Evolutionary conservation across 352 stramenopile species (phyloP), one percentile per base, ranked within the genome.

Genomic region (Pythium periplocum): DNA sequence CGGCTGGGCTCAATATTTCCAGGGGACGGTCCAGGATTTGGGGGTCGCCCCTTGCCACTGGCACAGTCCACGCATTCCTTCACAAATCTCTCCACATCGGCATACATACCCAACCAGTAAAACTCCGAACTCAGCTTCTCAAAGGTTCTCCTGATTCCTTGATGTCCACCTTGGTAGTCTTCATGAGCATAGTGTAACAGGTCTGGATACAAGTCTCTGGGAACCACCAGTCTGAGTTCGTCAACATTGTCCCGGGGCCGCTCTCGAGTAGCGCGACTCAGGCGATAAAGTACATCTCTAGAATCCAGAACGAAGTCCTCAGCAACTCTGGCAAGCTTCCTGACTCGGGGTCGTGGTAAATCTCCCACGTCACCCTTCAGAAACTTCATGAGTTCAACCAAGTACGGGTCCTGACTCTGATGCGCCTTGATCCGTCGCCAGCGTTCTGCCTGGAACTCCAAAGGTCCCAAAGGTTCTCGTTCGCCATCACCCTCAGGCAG

Each of bases 51-150:
- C 30, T 63, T 60, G 11, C 30, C 39, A 8, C 49, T 68, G 2
- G 3, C 32, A 37, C 60, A 68, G 31, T 68, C 60, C 17, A 59
- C 44, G 35, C 60, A 68, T 9, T 55, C 47, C 8, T 0, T 1
- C 8, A 45, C 45, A 33, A 47, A 51, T 11, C 26, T 6, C 4
- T 32, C 54, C 6, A 68, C 60, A 35, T 63, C 51, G 2, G 31
- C 26, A 11, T 57, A 63, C 50, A 63, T 60, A 9, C 60, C 60
- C 4, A 6, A 2, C 54, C 60, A 68, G 42, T 68, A 41, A 17
- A 57, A 68, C 11, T 57, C 43, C 1, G 6, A 4, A 4, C 53
- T 36, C 3, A 55, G 4, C 2, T 48, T 36, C 3, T 63, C 50
- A 40, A 50, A 68, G 8, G 54, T 67, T 11, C 53, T 5, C 2